A percentile compares a stretch with the other conserved stretches of the same genome.
phyloP scores from a whole-genome alignment of 306 rosid genomes.

The Cyclanthera cordifolia region DNA sequence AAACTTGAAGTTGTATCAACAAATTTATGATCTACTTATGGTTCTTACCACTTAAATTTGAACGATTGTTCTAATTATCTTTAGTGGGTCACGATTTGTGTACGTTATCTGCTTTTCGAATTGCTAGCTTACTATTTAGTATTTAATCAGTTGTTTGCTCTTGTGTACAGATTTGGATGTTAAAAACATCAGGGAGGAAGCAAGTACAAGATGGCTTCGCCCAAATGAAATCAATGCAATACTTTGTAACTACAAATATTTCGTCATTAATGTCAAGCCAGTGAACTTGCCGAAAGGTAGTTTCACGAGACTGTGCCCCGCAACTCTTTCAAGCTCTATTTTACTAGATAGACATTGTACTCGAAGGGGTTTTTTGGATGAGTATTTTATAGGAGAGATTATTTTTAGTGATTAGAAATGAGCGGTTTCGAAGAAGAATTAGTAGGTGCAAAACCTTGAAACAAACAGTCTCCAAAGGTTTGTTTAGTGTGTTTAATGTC shows the following conservation, averaged over 20 bases:
- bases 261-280: constrained; percentile 71
- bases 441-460: too few species aligned
- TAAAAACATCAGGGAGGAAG: constrained; percentile 54
- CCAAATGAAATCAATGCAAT: constrained; percentile 93
- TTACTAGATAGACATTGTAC: neutral
- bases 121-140: neutral
- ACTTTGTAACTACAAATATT: constrained; percentile 66
- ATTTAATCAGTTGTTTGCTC: constrained; percentile 19
- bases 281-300: constrained; percentile 76
- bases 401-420: too few species aligned
- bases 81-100: neutral
- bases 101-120: neutral
- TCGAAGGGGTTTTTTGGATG: too few species aligned
- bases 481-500: too few species aligned
- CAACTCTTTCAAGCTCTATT: neutral
- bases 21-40: neutral
- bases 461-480: too few species aligned
- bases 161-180: constrained; percentile 62
- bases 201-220: constrained; percentile 82
- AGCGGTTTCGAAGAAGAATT: too few species aligned
- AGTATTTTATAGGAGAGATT: too few species aligned
- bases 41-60: neutral
- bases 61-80: neutral
- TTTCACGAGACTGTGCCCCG: neutral
- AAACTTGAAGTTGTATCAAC: neutral